Evolutionary conservation across 306 rosid genomes (phyloP), one percentile per base, ranked within the genome.

Genomic region (Prunus salicina): DNA sequence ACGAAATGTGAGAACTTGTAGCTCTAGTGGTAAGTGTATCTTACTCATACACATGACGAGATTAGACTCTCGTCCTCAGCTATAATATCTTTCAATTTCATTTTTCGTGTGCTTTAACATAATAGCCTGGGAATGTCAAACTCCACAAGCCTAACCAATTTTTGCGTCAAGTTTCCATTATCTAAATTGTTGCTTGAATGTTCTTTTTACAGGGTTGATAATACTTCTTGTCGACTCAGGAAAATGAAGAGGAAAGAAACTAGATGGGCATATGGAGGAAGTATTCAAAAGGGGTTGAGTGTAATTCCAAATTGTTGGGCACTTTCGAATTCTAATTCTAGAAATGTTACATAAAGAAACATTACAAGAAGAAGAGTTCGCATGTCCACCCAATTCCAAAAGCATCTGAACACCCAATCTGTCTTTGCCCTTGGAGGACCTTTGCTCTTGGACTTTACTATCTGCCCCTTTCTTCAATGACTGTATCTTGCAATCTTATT

Each of bases 401-500:
- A 28, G 76, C 64, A 49, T 79, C 73, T 76, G 20, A 65, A 73
- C 79, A 68, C 74, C 72, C 49, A 56, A 58, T 76, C 20, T 74
- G 67, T 46, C 77, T 55, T 66, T 13, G 41, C 76, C n/a, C 20
- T 65, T 27, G 10, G 16, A 46, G 43, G 46, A 32, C 45, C 72
- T 67, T 51, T 27, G 18, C 45, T 62, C 56, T 84, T 82, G 78
- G 80, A 79, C 78, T 9, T 72, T 77, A 71, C 65, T 6, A 60
- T 25, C 65, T 13, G 19, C 38, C 65, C 25, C 38, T 12, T 25
- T 25, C 65, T 13, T 52, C 57, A 15, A 2, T 52, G n/a, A 52
- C 57, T 52, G 16, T 38, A 38, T 38, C 16, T 52, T 52, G 51
- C 76, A 45, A 76, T 74, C 84, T 72, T 76, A 34, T 78, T 67